A percentile compares a stretch with the other conserved stretches of the same genome.
These are phyloP conservation scores for Hortiboletus campestris DNA, from an alignment of 768 basidiomycete species.

Conservation along the genomic window DNA sequence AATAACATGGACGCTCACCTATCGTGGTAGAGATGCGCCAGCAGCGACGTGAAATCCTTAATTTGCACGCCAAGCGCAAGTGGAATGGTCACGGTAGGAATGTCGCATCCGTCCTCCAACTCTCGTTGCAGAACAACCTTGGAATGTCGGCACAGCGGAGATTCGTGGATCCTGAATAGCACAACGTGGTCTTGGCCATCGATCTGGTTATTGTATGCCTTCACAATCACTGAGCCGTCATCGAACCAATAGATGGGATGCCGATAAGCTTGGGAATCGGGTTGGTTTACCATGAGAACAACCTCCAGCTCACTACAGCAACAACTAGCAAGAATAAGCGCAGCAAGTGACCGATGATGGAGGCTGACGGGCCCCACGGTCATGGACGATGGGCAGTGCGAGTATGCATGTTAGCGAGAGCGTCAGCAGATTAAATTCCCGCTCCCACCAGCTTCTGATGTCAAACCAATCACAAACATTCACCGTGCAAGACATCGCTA, in stretches of 20 bases:
- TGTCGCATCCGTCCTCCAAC: not conserved
- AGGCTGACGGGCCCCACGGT: not conserved
- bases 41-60: constrained; percentile 52
- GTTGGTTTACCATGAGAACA: not conserved
- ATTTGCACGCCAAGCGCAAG: constrained; percentile 37
- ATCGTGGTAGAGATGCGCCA: constrained; percentile 69
- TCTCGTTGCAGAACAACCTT: constrained; percentile 9
- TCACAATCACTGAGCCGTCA: constrained; percentile 59
- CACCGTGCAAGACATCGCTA: constrained; percentile 21
- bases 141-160: constrained; percentile 54
- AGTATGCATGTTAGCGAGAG: not conserved
- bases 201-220: constrained; percentile 31
- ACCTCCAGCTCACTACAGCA: constrained; percentile 4
- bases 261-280: constrained; percentile 6
- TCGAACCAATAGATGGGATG: constrained; percentile 65
- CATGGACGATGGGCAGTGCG: not conserved
- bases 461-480: not conserved
- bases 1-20: constrained; percentile 44
- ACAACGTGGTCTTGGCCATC: constrained; percentile 12
- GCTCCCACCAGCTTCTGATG: not conserved
- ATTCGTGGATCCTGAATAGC: constrained; percentile 56
- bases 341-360: constrained; percentile 5
- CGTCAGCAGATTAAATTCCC: not conserved
- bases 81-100: constrained; percentile 34
- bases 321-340: constrained; percentile 7